Evolutionary conservation across 345 rosid genomes (phyloP), one percentile per base, ranked within the genome.

Genomic region (Syzygium oleosum): DNA sequence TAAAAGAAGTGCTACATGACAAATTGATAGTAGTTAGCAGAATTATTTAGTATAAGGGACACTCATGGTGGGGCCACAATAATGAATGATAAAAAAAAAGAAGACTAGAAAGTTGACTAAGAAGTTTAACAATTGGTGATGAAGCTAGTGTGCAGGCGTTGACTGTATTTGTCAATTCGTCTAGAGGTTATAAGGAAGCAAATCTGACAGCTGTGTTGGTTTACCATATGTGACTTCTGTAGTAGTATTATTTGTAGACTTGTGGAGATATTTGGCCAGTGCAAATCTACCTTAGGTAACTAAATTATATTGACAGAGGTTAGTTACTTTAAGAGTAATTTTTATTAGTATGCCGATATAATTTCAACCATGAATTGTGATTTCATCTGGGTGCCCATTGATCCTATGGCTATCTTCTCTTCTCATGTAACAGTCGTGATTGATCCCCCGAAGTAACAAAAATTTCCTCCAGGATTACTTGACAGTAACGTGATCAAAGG

Each of bases 161-260:
- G n/a, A n/a, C n/a, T n/a, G n/a, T n/a, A n/a, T n/a, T n/a, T n/a
- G n/a, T n/a, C n/a, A n/a, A n/a, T n/a, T n/a, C n/a, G n/a, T n/a
- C n/a, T n/a, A n/a, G n/a, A n/a, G n/a, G 51, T 49, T 49, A 49
- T 49, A 49, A 49, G 0, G 1, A 7, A n/a, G 15, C 29, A 58
- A 58, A 0, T 25, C 63, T 58, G 10, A 25, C 0, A 25, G 3
- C 3, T 58, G 12, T 58, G 14, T 23, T 23, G 1, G 63, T 58
- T 58, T 58, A 58, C 63, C 15, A 58, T 11, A 11, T 25, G 11
- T 58, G 10, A 58, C 15, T 25, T 0, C 13, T 0, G 0, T 12
- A 10, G 29, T 25, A 58, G 27, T 58, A 58, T 58, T 25, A 58
- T 58, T 25, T 58, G 63, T 11, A 58, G 63, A 58, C 63, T 58